phyloP scores from a whole-genome alignment of 148 eudicot genomes.

The Heliamphora exappendiculata region DNA sequence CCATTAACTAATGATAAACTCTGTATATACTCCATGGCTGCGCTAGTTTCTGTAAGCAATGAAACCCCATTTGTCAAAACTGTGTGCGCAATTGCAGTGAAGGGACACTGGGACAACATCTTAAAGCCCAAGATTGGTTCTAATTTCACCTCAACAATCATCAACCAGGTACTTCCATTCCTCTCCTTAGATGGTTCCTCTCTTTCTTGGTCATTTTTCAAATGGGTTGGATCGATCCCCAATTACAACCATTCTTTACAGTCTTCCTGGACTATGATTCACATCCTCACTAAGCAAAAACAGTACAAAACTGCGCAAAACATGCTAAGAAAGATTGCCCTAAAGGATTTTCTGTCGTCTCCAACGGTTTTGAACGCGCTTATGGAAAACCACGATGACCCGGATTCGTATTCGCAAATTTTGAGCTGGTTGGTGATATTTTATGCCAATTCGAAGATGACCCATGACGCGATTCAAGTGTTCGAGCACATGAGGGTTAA shows the following conservation, averaged over 20 bases:
- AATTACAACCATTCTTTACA: conserved; percentile 65
- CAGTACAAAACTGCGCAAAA: conserved; percentile 56
- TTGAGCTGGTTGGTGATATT: conserved; percentile 89
- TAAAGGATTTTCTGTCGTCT: conserved; percentile 51
- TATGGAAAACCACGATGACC: conserved; percentile 24
- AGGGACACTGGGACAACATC: conserved; percentile 58
- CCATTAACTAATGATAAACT: background rate
- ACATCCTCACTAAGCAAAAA: conserved; percentile 42
- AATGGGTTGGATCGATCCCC: conserved; percentile 59
- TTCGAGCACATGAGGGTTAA: conserved; percentile 74
- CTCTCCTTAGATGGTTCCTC: conserved; percentile 22
- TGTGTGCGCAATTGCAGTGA: conserved; percentile 42
- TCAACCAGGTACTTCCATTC: conserved; percentile 35
- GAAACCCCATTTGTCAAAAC: conserved; percentile 40
- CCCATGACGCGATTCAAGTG: conserved; percentile 71
- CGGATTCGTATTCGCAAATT: conserved; percentile 55
- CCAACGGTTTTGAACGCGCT: conserved; percentile 64
- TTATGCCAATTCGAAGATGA: conserved; percentile 60
- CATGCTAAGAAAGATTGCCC: conserved; percentile 66
- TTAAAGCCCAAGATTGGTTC: conserved; percentile 54
- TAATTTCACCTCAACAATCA: conserved; percentile 40
- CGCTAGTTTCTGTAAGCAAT: conserved; percentile 18
- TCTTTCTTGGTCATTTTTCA: conserved; percentile 52
- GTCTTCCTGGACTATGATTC: conserved; percentile 65
- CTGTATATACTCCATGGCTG: conserved; percentile 21